Base-by-base conservation (phyloP, 2,329 filamentous ascomycete species). In the Penicillium sp. region DNA sequence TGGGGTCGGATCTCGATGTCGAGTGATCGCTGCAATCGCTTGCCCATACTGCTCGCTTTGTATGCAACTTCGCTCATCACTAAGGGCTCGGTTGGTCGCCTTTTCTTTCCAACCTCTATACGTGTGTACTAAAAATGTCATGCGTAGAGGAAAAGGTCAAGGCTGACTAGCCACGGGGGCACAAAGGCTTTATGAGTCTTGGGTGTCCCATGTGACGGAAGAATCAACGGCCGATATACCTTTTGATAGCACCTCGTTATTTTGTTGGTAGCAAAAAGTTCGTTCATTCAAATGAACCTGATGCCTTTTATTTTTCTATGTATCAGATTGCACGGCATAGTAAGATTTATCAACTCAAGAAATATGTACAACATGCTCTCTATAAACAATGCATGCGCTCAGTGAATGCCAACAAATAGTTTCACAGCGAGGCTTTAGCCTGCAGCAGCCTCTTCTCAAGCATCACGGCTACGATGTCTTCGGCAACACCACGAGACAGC, bases 401-500 rank as follows among this genome's bases (percentile, higher is more conserved):
- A 9, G 25, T 40, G 34, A 29, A 43, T 27, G 27, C 13, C 9
- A 19, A 9, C 6, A 29, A 13, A n/a, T 49, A 39, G 56, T 52
- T 33, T 38, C 67, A 72, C 46, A 72, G 56, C 43, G 46, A 61
- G 9, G 68, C 62, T 49, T 65, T 70, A 7, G 61, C 60, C 21
- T 27, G 51, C 43, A 69, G 41, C 31, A 71, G 19, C 11, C 62
- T 66, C 41, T 61, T 56, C 29, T 66, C 58, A 27, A 64, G 45
- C 58, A 82, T 73, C 60, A 83, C 64, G 21, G 66, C 65, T 3
- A 72, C 69, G 10, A 84, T 81, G 50, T 79, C 80, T 46, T 77
- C 76, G 0, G 83, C 84, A 6, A 86, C 77, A 0, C 84, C 84
- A 82, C 83, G 84, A 16, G 83, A 85, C 8, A 86, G 61, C 70